Evolutionary conservation across 106 monocot species (phyloP).

Genomic region (Dendrobium catenatum): DNA sequence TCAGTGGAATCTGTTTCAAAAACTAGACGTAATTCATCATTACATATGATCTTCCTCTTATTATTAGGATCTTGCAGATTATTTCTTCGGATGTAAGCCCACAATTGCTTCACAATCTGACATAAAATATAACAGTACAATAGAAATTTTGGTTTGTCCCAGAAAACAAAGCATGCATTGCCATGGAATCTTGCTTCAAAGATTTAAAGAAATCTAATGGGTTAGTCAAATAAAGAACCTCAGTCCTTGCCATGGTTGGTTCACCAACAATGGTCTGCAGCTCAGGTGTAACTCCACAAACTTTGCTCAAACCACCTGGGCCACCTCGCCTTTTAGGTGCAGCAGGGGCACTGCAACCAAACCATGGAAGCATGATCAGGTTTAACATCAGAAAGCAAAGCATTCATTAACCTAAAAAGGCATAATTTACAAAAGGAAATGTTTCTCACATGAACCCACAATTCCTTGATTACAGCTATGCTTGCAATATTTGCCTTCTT

Average conservation of each 20-base stretch:
- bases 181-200: neutral
- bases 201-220: neutral
- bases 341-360: slow-evolving; percentile 34
- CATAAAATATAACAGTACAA: neutral
- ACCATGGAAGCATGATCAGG: neutral
- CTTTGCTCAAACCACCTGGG: slow-evolving; percentile 81
- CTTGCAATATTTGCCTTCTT: neutral
- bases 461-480: neutral
- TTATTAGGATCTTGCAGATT: slow-evolving; percentile 95
- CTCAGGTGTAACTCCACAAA: slow-evolving; percentile 89
- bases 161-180: neutral
- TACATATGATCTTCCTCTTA: slow-evolving; percentile 91
- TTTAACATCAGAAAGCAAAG: neutral
- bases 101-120: slow-evolving; percentile 93
- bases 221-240: slow-evolving; percentile 32
- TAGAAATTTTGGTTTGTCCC: neutral
- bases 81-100: slow-evolving; percentile 88
- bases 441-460: neutral
- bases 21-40: slow-evolving; percentile 79
- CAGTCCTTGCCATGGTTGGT: slow-evolving; percentile 83
- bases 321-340: slow-evolving; percentile 77
- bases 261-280: slow-evolving; percentile 90
- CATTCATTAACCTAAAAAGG: neutral
- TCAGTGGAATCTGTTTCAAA: slow-evolving; percentile 97
- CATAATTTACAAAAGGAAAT: neutral